Evolutionary conservation across 257 asterid genomes (phyloP).

Genomic region (Paulownia fortunei): DNA sequence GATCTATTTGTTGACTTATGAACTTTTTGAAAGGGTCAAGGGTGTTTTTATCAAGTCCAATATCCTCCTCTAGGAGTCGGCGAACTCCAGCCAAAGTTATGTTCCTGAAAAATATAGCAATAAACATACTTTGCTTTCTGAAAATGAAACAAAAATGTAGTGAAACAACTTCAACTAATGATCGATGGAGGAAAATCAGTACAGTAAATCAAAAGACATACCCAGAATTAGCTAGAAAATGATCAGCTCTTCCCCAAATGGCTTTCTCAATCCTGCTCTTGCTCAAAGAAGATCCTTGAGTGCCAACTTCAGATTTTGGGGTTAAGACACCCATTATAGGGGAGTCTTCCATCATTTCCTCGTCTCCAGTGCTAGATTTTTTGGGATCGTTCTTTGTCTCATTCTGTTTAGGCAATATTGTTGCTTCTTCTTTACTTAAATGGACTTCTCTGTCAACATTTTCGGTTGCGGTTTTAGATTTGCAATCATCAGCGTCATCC

Average conservation of each 20-base stretch:
- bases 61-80: conserved; percentile 86
- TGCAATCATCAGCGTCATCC: conserved; percentile 51
- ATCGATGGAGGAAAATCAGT: conserved; percentile 18
- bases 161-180: conserved; percentile 1
- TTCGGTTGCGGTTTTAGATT: conserved; percentile 41
- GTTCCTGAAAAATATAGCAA: conserved; percentile 52
- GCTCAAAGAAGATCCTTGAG: conserved; percentile 49
- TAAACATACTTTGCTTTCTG: conserved; percentile 4
- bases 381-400: conserved; percentile 47
- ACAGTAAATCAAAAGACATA: conserved; percentile 43
- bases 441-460: conserved; percentile 34
- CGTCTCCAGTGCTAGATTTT: conserved; percentile 49
- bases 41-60: conserved; percentile 66
- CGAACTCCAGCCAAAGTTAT: conserved; percentile 81
- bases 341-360: conserved; percentile 71
- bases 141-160: conserved; percentile 21
- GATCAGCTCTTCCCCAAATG: conserved; percentile 71
- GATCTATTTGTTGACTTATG: conserved; percentile 63
- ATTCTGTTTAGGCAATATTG: conserved; percentile 44
- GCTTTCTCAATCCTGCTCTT: conserved; percentile 75
- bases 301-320: conserved; percentile 53
- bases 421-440: conserved; percentile 43
- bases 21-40: conserved; percentile 84
- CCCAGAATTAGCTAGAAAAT: conserved; percentile 76
- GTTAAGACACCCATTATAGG: conserved; percentile 87